phyloP scores from a whole-genome alignment of 2,329 filamentous ascomycete genomes.

The Zymoseptoria pseudotritici region DNA sequence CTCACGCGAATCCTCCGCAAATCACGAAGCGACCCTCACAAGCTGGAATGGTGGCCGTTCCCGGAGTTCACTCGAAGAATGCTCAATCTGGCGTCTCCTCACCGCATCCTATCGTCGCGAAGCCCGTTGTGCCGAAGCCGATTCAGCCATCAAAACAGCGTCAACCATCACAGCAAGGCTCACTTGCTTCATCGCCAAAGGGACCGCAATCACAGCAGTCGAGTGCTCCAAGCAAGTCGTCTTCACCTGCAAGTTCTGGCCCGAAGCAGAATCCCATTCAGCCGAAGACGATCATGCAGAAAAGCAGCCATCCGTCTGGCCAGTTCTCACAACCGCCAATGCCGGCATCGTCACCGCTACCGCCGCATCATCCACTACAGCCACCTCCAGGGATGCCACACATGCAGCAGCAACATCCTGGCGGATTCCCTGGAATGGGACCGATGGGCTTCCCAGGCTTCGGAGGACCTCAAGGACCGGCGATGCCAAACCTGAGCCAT shows the following conservation, averaged over 20 bases:
- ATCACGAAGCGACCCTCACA: slow-evolving; percentile 53
- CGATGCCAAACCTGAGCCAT: slow-evolving; percentile 46
- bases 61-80: slow-evolving; percentile 48
- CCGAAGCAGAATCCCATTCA: slow-evolving; percentile 60
- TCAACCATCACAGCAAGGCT: slow-evolving; percentile 71
- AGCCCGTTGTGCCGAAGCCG: slow-evolving; percentile 73
- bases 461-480: slow-evolving; percentile 47
- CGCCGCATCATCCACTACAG: slow-evolving; percentile 44
- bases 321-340: slow-evolving; percentile 36
- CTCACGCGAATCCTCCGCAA: slow-evolving; percentile 30
- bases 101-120: slow-evolving; percentile 70
- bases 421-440: slow-evolving; percentile 39
- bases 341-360: slow-evolving; percentile 35
- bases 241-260: slow-evolving; percentile 51
- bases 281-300: slow-evolving; percentile 56
- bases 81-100: slow-evolving; percentile 56
- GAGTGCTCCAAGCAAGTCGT: slow-evolving; percentile 44
- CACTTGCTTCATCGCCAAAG: slow-evolving; percentile 61
- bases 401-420: slow-evolving; percentile 24
- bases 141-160: slow-evolving; percentile 71
- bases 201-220: slow-evolving; percentile 49
- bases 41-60: slow-evolving; percentile 47
- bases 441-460: slow-evolving; percentile 52
- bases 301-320: slow-evolving; percentile 48
- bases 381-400: slow-evolving; percentile 51